A percentile compares a stretch with the other conserved stretches of the same genome.
Evolutionary conservation across 1,139 yeast genomes (phyloP).

Genomic region (Taphrina deformans): DNA sequence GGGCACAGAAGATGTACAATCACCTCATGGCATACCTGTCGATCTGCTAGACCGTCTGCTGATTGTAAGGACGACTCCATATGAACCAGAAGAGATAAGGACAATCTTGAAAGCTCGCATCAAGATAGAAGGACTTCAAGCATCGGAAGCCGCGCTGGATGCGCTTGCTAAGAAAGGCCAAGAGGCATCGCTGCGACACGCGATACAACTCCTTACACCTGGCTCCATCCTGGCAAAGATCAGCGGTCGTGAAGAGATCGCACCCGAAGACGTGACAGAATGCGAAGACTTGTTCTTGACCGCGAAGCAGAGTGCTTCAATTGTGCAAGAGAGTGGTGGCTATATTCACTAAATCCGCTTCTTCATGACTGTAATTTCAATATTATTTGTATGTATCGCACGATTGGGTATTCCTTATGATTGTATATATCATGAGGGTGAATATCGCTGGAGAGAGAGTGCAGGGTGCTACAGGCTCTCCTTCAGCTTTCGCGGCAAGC

Average conservation of each 20-base stretch:
- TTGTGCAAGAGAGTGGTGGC: constrained; percentile 54
- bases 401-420: neutral
- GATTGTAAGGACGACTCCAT: constrained; percentile 88
- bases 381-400: neutral
- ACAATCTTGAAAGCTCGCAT: constrained; percentile 82
- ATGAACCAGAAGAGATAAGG: constrained; percentile 76
- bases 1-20: constrained; percentile 83
- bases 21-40: constrained; percentile 97
- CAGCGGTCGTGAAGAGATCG: constrained; percentile 69
- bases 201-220: constrained; percentile 86
- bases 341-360: neutral
- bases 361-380: neutral
- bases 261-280: constrained; percentile 74
- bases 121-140: constrained; percentile 65
- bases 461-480: too few species aligned
- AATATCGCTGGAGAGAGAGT: too few species aligned
- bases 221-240: constrained; percentile 79
- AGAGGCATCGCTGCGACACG: constrained; percentile 80
- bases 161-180: constrained; percentile 70
- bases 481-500: too few species aligned
- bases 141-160: constrained; percentile 68
- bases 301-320: constrained; percentile 77
- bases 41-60: constrained; percentile 87
- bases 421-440: too few species aligned
- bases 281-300: constrained; percentile 83